Percentiles rank a stretch among this genome's conserved stretches.
Conservation (phyloP, 768 basidiomycete genomes). For the Lactarius psammicola region DNA sequence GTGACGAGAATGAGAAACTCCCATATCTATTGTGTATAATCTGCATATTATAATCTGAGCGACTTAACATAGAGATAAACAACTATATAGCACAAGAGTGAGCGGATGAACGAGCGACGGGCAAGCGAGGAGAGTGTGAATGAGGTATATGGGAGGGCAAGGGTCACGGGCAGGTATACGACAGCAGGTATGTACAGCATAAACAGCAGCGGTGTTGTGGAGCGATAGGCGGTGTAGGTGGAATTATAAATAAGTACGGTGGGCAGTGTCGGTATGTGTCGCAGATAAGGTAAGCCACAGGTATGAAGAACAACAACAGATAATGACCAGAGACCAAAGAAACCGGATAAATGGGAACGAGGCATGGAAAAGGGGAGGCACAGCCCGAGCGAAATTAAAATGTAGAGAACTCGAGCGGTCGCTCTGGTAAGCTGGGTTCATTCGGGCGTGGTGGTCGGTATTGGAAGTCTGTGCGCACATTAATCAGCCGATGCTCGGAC, state of each 20-base stretch:
- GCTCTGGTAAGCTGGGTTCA: conserved; percentile 45
- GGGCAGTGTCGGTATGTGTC: conserved; percentile 11
- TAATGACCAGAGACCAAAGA: conserved; percentile 9
- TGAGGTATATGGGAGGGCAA: conserved; percentile 21
- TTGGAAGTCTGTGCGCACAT: conserved; percentile 52
- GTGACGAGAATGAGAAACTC: neutral
- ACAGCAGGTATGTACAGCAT: conserved; percentile 27
- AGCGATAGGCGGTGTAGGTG: neutral
- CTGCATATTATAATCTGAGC: conserved; percentile 22
- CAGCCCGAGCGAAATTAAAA: conserved; percentile 43
- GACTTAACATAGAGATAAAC: conserved; percentile 25
- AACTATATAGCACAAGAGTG: conserved; percentile 26
- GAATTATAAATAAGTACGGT: conserved; percentile 12
- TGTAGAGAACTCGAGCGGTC: conserved; percentile 56
- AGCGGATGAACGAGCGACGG: neutral
- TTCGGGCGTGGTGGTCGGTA: conserved; percentile 56
- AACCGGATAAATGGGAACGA: neutral
- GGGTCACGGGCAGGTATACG: conserved; percentile 15
- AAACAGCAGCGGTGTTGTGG: conserved; percentile 3
- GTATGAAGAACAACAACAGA: conserved; percentile 19
- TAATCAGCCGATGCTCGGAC: neutral
- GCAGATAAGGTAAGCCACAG: conserved; percentile 15
- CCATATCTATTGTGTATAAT: conserved; percentile 19
- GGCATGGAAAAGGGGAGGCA: neutral
- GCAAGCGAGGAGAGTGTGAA: conserved; percentile 1